These are phyloP conservation scores for Neckera pumila DNA, from an alignment of 225 moss, liverwort and hornwort genomes.

Conservation along the genomic window DNA sequence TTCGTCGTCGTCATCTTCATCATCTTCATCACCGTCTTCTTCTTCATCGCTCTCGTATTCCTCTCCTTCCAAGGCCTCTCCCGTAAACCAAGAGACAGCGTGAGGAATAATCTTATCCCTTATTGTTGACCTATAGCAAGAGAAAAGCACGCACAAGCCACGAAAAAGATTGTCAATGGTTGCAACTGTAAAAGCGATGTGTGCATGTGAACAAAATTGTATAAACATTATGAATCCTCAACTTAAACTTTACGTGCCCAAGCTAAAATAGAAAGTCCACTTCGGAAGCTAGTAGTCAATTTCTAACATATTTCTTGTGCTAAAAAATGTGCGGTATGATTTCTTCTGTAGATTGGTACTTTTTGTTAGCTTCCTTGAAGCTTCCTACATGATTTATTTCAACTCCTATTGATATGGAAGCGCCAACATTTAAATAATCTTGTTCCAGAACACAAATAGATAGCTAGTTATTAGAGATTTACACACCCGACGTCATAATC, in stretches of 20 bases:
- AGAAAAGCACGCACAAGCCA: background rate
- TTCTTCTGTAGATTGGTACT: background rate
- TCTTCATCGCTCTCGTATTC: conserved; percentile 71
- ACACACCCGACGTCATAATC: conserved; percentile 83
- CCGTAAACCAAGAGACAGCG: conserved; percentile 93
- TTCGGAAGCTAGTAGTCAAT: background rate
- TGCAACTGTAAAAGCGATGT: background rate
- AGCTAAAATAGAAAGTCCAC: background rate
- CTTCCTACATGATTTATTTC: background rate
- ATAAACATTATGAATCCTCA: background rate
- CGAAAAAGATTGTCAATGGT: background rate
- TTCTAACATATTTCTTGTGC: background rate
- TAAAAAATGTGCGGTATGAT: background rate
- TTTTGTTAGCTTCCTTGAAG: background rate
- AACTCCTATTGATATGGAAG: background rate
- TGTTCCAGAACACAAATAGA: background rate
- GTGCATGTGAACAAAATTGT: background rate
- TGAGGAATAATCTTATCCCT: conserved; percentile 93
- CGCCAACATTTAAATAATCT: background rate
- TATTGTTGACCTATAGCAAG: conserved; percentile 52
- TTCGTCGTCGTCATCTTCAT: conserved; percentile 51
- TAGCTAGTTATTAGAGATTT: background rate
- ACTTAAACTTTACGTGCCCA: background rate
- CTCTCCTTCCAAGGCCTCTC: conserved; percentile 82
- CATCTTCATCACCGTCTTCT: conserved; percentile 53